Base-by-base conservation (phyloP, 208 protist species). In the Trypanosoma rangeli region DNA sequence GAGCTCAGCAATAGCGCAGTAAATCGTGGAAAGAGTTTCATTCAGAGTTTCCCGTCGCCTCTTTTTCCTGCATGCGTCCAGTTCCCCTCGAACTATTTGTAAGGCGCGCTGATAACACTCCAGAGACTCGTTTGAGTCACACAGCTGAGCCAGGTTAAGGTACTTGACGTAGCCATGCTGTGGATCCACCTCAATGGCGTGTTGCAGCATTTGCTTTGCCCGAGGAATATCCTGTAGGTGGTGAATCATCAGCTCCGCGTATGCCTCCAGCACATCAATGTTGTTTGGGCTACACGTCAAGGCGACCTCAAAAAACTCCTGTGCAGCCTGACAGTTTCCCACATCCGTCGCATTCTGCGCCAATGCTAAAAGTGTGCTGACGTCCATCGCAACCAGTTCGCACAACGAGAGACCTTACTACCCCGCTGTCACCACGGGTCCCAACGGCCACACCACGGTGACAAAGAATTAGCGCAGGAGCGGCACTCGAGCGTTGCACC, bases 171-270 rank as follows among this genome's bases (percentile, higher is more conserved):
- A 86, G 49, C 91, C 92, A 33, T 82, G 74, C 60, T 94, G 53
- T 10, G 91, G 91, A 58, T 86, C 87, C 15, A 95, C 57, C 28
- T 89, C 78, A 64, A 97, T 97, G 24, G 90, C 90, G 64, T 96
- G 86, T 4, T 77, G 79, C 29, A 97, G 82, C 75, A 96, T 83
- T 71, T 94, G 83, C 78, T 90, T 79, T 0, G 93, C 93, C 18
- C 86, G 80, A 22, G 74, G 60, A 24, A 86, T 60, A 64, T 95
- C 86, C 52, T 86, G 77, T 15, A 76, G 78, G 70, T 89, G 80
- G 74, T 95, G 88, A n/a, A 97, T 87, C 82, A 97, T 84, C 35
- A 96, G 82, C 64, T 97, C 91, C 56, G 89, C 93, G 60, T 96
- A 95, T 16, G 90, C 88, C 80, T 97, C 93, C n/a, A 97, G 64